These are phyloP conservation scores for Aspergillus ruber DNA, from an alignment of 2,329 filamentous ascomycete genomes.

Conservation along the genomic window DNA sequence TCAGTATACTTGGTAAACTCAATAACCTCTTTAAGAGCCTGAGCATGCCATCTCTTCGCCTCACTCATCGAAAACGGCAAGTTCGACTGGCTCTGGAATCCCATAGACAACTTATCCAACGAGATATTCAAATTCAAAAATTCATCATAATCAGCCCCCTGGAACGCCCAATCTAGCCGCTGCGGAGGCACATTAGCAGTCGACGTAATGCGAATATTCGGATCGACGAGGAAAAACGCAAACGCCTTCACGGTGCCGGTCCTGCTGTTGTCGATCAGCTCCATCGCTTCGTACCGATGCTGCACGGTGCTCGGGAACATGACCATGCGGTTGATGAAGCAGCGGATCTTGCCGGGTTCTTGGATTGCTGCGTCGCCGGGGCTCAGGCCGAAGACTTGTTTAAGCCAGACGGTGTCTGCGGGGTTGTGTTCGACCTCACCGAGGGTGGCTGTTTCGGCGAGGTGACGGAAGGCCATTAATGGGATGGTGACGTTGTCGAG, in stretches of 20 bases:
- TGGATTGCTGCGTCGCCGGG: conserved; percentile 21
- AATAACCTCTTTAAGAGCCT: conserved; percentile 13
- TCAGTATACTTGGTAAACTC: conserved; percentile 24
- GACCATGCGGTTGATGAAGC: conserved; percentile 14
- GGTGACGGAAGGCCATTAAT: conserved; percentile 47
- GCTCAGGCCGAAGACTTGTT: conserved; percentile 22
- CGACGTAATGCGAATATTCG: conserved; percentile 47
- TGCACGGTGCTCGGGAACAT: conserved; percentile 39
- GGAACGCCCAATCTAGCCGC: conserved; percentile 39
- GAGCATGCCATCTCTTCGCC: conserved; percentile 29
- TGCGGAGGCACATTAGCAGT: conserved; percentile 50
- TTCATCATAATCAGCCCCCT: conserved; percentile 22
- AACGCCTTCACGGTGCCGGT: conserved; percentile 51
- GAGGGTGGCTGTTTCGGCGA: conserved; percentile 22
- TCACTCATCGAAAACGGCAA: conserved; percentile 33
- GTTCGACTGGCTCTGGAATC: conserved; percentile 15
- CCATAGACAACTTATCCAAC: conserved; percentile 14
- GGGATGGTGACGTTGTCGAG: conserved; percentile 53
- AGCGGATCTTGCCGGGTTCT: conserved; percentile 15
- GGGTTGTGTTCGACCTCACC: conserved; percentile 26
- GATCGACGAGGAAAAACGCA: conserved; percentile 56
- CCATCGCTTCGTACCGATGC: conserved; percentile 46
- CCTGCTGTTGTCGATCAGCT: conserved; percentile 44
- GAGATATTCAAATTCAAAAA: conserved; percentile 5
- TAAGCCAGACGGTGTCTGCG: conserved; percentile 24